Conservation (phyloP, 208 protist genomes). For the Crithidia bombi region DNA sequence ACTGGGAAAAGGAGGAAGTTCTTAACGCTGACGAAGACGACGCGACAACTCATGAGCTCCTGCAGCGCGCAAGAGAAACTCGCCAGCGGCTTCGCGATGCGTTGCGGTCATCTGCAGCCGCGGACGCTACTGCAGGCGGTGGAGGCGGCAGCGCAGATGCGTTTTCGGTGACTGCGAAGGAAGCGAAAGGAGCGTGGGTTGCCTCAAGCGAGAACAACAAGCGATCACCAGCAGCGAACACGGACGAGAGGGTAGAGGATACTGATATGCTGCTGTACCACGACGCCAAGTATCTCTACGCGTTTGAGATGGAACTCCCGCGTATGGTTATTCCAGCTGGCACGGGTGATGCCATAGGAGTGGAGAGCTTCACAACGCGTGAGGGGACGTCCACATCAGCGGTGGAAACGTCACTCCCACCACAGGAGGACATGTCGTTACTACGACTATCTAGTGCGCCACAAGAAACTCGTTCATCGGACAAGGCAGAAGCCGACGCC, state of each 20-base stretch:
- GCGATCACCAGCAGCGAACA: background rate
- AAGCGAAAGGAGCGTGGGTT: no score
- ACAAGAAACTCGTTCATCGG: background rate
- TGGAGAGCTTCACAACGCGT: no score
- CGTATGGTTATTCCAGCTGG: background rate
- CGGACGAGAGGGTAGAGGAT: no score
- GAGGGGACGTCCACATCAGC: no score
- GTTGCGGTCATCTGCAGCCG: background rate
- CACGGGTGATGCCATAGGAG: background rate
- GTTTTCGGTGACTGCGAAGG: no score
- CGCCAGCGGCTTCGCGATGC: constrained; percentile 3
- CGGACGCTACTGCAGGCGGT: no score
- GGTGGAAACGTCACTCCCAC: no score
- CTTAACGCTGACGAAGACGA: constrained; percentile 28
- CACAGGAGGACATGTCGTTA: no score
- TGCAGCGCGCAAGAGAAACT: constrained; percentile 26
- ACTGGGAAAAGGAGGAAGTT: constrained; percentile 18
- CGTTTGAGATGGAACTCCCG: constrained; percentile 62
- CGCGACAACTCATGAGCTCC: constrained; percentile 34
- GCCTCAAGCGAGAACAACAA: no score
- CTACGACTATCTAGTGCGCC: no score
- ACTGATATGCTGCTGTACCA: no score
- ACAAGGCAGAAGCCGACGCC: background rate
- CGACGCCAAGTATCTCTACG: constrained; percentile 41
- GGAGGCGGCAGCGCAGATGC: no score